Conservation (phyloP, 495 filamentous ascomycete species). For the Cercophora newfieldiana region DNA sequence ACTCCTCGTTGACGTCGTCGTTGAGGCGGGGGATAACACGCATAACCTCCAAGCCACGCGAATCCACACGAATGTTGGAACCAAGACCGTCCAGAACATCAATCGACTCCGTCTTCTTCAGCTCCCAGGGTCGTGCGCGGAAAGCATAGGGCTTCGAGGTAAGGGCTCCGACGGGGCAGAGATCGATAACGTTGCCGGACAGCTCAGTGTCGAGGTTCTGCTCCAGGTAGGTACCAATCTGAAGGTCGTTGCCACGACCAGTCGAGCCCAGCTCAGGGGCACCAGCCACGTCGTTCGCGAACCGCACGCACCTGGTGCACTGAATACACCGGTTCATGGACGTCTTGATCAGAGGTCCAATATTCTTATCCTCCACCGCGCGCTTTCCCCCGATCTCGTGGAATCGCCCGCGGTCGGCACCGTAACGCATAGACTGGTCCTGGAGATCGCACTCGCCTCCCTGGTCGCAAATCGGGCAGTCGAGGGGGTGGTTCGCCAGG, state of each 20-base stretch:
- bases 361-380: conserved; percentile 98
- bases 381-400: conserved; percentile 94
- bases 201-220: conserved; percentile 87
- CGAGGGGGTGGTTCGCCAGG: conserved; percentile 93
- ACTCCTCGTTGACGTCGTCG: conserved; percentile 98
- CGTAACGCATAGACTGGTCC: conserved; percentile 98
- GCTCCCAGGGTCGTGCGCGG: conserved; percentile 93
- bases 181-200: conserved; percentile 95
- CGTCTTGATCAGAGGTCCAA: conserved; percentile 96
- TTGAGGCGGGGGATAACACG: conserved; percentile 87
- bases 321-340: conserved; percentile 99
- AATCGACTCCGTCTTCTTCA: conserved; percentile 89
- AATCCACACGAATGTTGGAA: conserved; percentile 91
- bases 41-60: conserved; percentile 95
- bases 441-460: conserved; percentile 98
- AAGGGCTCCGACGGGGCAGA: conserved; percentile 94
- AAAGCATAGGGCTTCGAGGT: conserved; percentile 98
- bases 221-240: conserved; percentile 97
- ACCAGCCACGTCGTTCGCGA: conserved; percentile 95
- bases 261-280: conserved; percentile 92
- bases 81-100: conserved; percentile 92
- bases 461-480: conserved; percentile 98
- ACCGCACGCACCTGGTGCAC: conserved; percentile 95
- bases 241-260: conserved; percentile 92
- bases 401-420: conserved; percentile 92